phyloP scores from a whole-genome alignment of 257 asterid genomes.

The Nicotiana noctiflora region DNA sequence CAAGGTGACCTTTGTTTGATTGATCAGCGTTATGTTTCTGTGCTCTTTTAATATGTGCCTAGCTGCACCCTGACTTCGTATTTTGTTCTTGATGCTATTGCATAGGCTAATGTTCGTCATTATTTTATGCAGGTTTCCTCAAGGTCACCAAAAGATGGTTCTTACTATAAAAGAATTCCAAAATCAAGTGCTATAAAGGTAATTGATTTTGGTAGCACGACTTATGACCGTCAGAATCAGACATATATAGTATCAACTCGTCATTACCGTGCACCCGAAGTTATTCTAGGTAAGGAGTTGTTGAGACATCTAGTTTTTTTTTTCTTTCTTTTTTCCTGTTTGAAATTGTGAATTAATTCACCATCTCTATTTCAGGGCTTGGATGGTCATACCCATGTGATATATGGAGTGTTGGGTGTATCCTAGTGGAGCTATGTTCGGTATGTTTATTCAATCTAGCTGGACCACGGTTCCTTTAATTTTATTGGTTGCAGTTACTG shows the following conservation, averaged over 20 bases:
- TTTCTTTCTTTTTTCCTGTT: too few species aligned
- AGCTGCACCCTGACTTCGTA: background rate
- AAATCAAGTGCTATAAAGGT: conserved; percentile 89
- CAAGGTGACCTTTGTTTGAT: conserved; percentile 46
- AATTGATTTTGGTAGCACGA: conserved; percentile 94
- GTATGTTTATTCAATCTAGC: conserved; percentile 25
- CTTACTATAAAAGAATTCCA: conserved; percentile 66
- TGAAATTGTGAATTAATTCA: background rate
- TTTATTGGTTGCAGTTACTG: background rate
- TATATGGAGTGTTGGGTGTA: conserved; percentile 92
- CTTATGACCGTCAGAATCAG: conserved; percentile 55
- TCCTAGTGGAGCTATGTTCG: conserved; percentile 84
- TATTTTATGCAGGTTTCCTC: conserved; percentile 42
- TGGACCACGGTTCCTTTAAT: background rate
- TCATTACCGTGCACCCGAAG: conserved; percentile 95
- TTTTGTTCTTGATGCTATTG: background rate
- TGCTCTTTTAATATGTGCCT: background rate
- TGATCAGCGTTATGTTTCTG: background rate
- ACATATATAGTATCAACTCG: conserved; percentile 75
- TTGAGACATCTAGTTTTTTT: background rate
- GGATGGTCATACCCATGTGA: conserved; percentile 95
- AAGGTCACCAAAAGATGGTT: conserved; percentile 55
- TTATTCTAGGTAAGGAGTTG: conserved; percentile 53
- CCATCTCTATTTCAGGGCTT: conserved; percentile 32
- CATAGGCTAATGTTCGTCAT: background rate